Evolutionary conservation across 2,329 filamentous ascomycete genomes (phyloP).

Genomic region (Plectosphaerella plurivora): DNA sequence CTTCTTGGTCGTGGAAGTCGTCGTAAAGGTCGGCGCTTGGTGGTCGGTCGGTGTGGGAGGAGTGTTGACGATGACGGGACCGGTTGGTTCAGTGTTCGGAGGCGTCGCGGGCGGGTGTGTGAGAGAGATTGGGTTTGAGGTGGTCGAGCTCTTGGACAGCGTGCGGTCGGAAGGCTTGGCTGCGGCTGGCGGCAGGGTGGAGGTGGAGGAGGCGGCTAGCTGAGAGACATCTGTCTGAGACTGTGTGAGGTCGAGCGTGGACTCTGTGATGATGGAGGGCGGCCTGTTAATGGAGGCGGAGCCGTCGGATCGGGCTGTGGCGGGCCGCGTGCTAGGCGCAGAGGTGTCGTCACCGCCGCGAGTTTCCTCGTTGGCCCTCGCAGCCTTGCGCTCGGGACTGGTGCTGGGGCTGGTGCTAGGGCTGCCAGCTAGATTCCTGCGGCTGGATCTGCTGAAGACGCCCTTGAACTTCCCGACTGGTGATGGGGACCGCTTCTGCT

Average conservation of each 20-base stretch:
- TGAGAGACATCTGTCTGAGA: constrained; percentile 7
- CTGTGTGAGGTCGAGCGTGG: constrained; percentile 7
- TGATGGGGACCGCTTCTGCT: constrained; percentile 58
- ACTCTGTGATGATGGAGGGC: constrained; percentile 4
- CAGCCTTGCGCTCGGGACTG: constrained; percentile 22
- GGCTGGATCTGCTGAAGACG: constrained; percentile 54
- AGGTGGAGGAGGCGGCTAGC: constrained; percentile 19
- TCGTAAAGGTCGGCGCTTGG: constrained; percentile 4
- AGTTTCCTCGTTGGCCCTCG: not conserved
- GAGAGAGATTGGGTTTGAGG: not conserved
- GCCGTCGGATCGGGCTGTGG: constrained; percentile 7
- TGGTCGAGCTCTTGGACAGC: not conserved
- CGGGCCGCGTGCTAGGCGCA: constrained; percentile 8
- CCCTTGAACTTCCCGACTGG: constrained; percentile 68
- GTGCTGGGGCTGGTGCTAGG: constrained; percentile 32
- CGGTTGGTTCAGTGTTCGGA: constrained; percentile 33
- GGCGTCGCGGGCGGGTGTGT: constrained; percentile 38
- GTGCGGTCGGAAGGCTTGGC: not conserved
- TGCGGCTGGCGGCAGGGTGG: constrained; percentile 9
- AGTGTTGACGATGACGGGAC: constrained; percentile 59
- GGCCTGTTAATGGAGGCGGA: constrained; percentile 1
- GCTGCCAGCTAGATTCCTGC: constrained; percentile 30
- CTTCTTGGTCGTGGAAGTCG: constrained; percentile 13
- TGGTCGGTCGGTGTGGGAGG: constrained; percentile 59
- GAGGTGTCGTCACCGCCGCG: constrained; percentile 11